phyloP scores from a whole-genome alignment of 148 eudicot species.

The Rhododendron molle region DNA sequence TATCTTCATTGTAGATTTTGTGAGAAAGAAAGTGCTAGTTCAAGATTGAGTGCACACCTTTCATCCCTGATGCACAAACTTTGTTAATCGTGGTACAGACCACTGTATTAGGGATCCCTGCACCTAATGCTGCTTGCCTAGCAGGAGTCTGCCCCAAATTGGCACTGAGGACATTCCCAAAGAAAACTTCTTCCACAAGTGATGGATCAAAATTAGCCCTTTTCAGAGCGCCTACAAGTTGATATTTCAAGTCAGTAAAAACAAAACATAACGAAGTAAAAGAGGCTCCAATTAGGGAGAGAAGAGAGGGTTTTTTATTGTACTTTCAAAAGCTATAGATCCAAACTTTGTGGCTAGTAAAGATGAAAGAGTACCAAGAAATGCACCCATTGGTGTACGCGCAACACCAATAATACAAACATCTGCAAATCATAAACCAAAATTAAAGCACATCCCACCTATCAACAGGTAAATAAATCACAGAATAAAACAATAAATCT shows the following conservation, averaged over 20 bases:
- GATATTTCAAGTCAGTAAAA: slow-evolving; percentile 2
- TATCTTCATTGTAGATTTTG: background rate
- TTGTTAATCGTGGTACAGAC: slow-evolving; percentile 87
- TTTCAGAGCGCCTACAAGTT: slow-evolving; percentile 74
- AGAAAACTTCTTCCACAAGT: slow-evolving; percentile 91
- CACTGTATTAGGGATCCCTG: slow-evolving; percentile 83
- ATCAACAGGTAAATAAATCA: background rate
- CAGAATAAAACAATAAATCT: background rate
- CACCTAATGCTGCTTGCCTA: slow-evolving; percentile 96
- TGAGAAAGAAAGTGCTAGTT: background rate
- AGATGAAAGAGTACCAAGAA: slow-evolving; percentile 87
- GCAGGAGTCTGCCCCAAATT: slow-evolving; percentile 98
- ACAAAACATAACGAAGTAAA: background rate
- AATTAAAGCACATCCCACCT: background rate
- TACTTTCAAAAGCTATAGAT: slow-evolving; percentile 74
- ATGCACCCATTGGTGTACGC: slow-evolving; percentile 97
- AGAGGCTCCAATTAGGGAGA: background rate
- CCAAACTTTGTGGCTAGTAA: slow-evolving; percentile 90
- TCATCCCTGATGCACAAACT: slow-evolving; percentile 99
- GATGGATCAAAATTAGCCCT: slow-evolving; percentile 92
- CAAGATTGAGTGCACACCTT: slow-evolving; percentile 40
- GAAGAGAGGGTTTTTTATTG: slow-evolving; percentile 16
- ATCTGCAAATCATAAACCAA: slow-evolving; percentile 37
- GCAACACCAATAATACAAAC: slow-evolving; percentile 97
- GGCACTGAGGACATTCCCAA: slow-evolving; percentile 95